These are phyloP conservation scores for Alisma plantagoaquatica DNA, from an alignment of 106 monocot species.

Conservation along the genomic window DNA sequence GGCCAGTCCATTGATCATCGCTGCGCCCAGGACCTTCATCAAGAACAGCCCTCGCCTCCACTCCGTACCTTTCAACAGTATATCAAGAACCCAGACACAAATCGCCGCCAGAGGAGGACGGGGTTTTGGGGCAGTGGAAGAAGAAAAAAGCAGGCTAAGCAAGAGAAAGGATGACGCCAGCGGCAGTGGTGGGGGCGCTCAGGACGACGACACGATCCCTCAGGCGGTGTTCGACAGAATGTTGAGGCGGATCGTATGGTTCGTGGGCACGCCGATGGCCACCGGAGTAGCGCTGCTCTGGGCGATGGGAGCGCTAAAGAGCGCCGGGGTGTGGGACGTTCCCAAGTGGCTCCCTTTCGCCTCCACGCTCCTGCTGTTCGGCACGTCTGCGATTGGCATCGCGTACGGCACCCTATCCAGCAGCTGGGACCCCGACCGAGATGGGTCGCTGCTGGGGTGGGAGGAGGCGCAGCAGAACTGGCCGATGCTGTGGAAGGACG, in stretches of 20 bases:
- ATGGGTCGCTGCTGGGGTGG: slow-evolving; percentile 59
- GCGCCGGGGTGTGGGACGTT: slow-evolving; percentile 19
- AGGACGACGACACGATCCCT: slow-evolving; percentile 58
- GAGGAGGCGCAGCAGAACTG: slow-evolving; percentile 54
- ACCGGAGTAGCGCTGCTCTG: slow-evolving; percentile 39
- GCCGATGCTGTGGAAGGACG: slow-evolving; percentile 70
- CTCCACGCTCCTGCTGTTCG: slow-evolving; percentile 37
- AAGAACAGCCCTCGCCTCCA: no score
- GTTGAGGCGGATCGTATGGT: slow-evolving; percentile 28
- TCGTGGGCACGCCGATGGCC: slow-evolving; percentile 55
- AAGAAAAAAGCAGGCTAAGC: neutral
- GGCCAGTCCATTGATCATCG: no score
- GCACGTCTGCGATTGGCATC: slow-evolving; percentile 65
- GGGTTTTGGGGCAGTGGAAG: no score
- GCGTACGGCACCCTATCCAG: slow-evolving; percentile 70
- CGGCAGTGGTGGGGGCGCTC: neutral
- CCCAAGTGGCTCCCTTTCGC: slow-evolving; percentile 59
- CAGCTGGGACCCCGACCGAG: slow-evolving; percentile 61
- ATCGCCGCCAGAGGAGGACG: no score
- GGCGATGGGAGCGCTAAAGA: slow-evolving; percentile 25
- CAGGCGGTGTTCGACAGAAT: slow-evolving; percentile 61
- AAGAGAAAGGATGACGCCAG: neutral
- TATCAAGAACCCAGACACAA: no score
- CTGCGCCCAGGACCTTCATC: no score
- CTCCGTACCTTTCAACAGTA: no score